Percentiles rank a stretch among this genome's conserved stretches.
phyloP scores from a whole-genome alignment of 495 filamentous ascomycete genomes.

The Neurospora terricola region DNA sequence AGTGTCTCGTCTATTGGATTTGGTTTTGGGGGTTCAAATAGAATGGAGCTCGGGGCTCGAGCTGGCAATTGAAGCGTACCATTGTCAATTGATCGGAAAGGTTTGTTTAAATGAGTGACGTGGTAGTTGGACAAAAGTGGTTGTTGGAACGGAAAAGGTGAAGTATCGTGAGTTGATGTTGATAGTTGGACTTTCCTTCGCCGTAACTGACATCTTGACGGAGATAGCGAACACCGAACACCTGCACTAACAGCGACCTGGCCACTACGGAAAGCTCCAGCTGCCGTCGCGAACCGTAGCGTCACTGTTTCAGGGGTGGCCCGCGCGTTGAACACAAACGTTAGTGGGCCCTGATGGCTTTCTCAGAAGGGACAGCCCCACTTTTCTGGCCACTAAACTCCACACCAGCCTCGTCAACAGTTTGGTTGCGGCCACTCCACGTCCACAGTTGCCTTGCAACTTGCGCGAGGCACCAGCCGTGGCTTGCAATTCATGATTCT shows the following conservation, averaged over 20 bases:
- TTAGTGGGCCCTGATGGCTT: neutral
- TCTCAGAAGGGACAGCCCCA: neutral
- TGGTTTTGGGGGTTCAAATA: neutral
- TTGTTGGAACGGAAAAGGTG: neutral
- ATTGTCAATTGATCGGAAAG: constrained; percentile 21
- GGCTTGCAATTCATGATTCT: neutral
- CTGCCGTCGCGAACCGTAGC: neutral
- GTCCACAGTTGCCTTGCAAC: too few relatives aligned
- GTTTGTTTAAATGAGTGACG: neutral
- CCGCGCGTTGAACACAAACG: neutral
- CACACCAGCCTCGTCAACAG: too few relatives aligned
- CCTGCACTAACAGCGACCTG: neutral
- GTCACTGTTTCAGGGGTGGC: neutral
- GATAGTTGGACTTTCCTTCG: neutral
- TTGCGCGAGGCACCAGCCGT: neutral
- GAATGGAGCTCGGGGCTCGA: neutral
- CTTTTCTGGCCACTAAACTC: too few relatives aligned
- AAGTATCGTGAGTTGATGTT: neutral
- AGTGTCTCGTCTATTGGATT: neutral
- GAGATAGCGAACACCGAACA: neutral
- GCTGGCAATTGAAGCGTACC: constrained; percentile 11
- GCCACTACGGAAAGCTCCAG: neutral
- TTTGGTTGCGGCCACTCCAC: too few relatives aligned
- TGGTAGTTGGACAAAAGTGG: constrained; percentile 3
- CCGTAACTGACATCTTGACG: neutral